These are phyloP conservation scores for Schwanniomyces occidentalis DNA, from an alignment of 805 yeast species.

Conservation along the genomic window DNA sequence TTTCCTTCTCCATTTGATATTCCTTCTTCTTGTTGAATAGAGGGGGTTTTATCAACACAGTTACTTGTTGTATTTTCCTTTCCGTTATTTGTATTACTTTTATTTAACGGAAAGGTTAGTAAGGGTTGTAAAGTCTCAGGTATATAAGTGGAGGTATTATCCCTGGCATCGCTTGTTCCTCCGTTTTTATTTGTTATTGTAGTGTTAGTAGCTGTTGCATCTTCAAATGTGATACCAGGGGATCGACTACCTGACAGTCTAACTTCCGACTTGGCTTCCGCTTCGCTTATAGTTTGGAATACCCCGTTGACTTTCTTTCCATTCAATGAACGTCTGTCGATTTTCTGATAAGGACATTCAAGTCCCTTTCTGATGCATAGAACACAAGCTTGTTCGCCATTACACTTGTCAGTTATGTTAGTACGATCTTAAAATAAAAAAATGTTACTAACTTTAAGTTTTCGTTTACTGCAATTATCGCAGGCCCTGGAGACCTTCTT, in stretches of 20 bases:
- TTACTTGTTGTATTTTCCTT: not conserved
- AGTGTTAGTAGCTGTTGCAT: too few relatives aligned
- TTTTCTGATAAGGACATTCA: constrained; percentile 28
- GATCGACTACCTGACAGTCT: not conserved
- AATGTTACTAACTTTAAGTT: constrained; percentile 19
- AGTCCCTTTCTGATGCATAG: constrained; percentile 29
- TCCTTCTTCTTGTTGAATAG: constrained; percentile 3
- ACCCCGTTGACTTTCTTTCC: constrained; percentile 5
- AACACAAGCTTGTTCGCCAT: constrained; percentile 36
- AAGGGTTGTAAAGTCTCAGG: constrained; percentile 1
- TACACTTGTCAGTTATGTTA: constrained; percentile 11
- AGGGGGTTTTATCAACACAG: not conserved
- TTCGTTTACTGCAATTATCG: constrained; percentile 46
- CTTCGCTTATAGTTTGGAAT: not conserved
- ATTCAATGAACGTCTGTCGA: constrained; percentile 20
- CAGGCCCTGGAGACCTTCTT: constrained; percentile 50
- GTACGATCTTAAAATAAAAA: constrained; percentile 3
- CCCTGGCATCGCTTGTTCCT: too few relatives aligned
- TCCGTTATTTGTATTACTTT: not conserved
- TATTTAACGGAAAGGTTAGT: not conserved
- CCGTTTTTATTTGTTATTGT: too few relatives aligned
- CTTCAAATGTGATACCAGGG: not conserved
- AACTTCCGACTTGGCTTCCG: not conserved
- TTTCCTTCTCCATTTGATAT: constrained; percentile 18
- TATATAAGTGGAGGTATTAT: not conserved